Conservation (phyloP, 176 grass and related monocot genomes). For the Avena sativa region DNA sequence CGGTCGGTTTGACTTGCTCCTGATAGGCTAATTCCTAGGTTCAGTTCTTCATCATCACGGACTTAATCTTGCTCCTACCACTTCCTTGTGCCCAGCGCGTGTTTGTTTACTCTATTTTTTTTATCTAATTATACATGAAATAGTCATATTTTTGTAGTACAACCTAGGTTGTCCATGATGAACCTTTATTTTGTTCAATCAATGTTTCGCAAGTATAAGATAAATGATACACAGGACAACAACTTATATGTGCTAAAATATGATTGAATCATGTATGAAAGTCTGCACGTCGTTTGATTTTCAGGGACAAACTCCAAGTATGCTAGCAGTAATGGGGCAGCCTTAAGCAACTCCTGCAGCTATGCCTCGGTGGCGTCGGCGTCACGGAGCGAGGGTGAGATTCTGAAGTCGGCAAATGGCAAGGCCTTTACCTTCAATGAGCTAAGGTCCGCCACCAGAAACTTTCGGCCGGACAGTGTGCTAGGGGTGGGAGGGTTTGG, state of each 20-base stretch:
- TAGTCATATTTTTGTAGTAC: neutral
- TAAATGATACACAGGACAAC: neutral
- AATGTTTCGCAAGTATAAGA: neutral
- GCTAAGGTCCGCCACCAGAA: slow-evolving; percentile 69
- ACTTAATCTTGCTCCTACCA: no score
- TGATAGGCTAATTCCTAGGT: no score
- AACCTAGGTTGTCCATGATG: neutral
- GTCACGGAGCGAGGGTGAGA: slow-evolving; percentile 64
- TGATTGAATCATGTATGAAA: neutral
- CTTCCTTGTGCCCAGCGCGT: no score
- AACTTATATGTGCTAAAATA: neutral
- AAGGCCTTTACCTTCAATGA: slow-evolving; percentile 76
- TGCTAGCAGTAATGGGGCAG: slow-evolving; percentile 34
- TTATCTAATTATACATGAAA: neutral
- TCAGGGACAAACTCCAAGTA: slow-evolving; percentile 13
- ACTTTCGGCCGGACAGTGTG: slow-evolving; percentile 74
- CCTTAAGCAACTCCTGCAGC: slow-evolving; percentile 55
- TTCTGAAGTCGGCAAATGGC: slow-evolving; percentile 65
- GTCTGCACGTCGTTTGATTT: neutral
- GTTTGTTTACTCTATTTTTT: neutral
- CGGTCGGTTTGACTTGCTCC: no score
- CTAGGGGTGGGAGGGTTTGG: slow-evolving; percentile 75
- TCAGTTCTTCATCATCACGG: neutral
- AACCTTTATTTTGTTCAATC: neutral
- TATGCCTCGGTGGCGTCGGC: slow-evolving; percentile 40